Conservation (phyloP, 225 moss, liverwort and hornwort species). For the Bryoerythrophyllum caledonicum region DNA sequence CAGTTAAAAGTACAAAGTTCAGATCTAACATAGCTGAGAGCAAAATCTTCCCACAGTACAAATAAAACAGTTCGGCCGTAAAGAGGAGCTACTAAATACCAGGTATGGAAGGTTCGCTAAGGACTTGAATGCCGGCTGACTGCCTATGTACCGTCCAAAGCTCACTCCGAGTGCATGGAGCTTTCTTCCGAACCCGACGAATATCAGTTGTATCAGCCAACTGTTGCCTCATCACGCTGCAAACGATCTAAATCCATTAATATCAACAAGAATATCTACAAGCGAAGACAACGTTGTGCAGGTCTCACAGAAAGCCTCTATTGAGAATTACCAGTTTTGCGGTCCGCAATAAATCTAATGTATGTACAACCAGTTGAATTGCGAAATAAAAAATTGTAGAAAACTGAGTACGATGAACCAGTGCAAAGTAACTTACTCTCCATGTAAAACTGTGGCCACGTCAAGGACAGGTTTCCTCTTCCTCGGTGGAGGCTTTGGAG, state of each 20-base stretch:
- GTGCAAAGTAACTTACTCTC: constrained; percentile 72
- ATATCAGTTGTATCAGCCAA: constrained; percentile 85
- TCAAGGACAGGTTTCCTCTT: constrained; percentile 93
- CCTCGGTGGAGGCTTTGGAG: constrained; percentile 59
- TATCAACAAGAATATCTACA: constrained; percentile 7
- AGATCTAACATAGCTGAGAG: constrained; percentile 1
- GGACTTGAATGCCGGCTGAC: constrained; percentile 56
- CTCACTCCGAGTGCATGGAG: constrained; percentile 81
- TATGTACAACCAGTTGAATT: not conserved
- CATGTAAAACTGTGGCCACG: constrained; percentile 68
- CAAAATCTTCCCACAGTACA: constrained; percentile 3
- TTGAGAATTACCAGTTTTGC: not conserved
- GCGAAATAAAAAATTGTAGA: not conserved
- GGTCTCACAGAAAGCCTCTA: constrained; percentile 9
- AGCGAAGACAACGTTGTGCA: not conserved
- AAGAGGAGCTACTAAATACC: constrained; percentile 39
- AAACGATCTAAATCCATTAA: constrained; percentile 25
- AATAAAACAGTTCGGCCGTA: not conserved
- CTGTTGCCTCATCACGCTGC: constrained; percentile 93
- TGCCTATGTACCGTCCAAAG: constrained; percentile 82
- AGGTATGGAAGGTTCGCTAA: constrained; percentile 78
- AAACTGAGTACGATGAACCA: not conserved
- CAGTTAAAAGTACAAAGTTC: not conserved
- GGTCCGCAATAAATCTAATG: not conserved
- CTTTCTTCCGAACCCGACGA: constrained; percentile 86